These are phyloP conservation scores for Hansfordia pulvinata DNA, from an alignment of 2,329 filamentous ascomycete species.

Conservation along the genomic window DNA sequence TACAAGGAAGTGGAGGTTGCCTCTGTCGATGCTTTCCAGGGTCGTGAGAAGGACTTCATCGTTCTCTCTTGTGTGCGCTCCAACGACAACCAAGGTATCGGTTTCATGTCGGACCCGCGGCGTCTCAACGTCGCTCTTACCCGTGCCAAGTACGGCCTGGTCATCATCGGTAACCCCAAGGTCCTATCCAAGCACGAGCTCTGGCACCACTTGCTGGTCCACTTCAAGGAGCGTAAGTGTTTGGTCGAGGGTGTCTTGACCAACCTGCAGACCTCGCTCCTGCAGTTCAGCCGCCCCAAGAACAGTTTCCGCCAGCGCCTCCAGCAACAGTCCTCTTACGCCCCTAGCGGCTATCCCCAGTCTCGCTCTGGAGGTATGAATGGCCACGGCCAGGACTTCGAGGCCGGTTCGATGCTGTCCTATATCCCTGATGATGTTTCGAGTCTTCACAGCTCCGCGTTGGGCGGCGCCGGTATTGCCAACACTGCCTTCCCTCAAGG, in stretches of 20 bases:
- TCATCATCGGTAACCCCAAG: conserved; percentile 95
- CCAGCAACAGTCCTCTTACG: conserved; percentile 62
- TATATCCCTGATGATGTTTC: conserved; percentile 97
- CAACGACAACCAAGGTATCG: conserved; percentile 97
- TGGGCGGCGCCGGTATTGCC: conserved; percentile 68
- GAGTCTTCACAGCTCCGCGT: conserved; percentile 82
- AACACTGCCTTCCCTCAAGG: conserved; percentile 78
- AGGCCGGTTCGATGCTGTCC: conserved; percentile 79
- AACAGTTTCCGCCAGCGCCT: conserved; percentile 80
- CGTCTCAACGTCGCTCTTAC: conserved; percentile 96
- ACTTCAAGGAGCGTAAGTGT: conserved; percentile 95
- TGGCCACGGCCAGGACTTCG: conserved; percentile 39
- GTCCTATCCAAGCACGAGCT: conserved; percentile 94
- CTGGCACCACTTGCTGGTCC: conserved; percentile 88
- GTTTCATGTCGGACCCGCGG: conserved; percentile 93
- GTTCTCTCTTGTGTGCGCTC: conserved; percentile 95
- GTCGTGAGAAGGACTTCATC: conserved; percentile 97
- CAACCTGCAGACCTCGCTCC: conserved; percentile 87
- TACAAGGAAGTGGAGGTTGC: conserved; percentile 99
- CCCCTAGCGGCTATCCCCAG: conserved; percentile 19
- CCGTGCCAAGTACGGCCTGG: conserved; percentile 89
- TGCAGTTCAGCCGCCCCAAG: conserved; percentile 92
- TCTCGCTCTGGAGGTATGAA: conserved; percentile 24
- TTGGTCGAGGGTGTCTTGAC: conserved; percentile 90
- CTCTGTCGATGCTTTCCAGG: conserved; percentile 96